These are phyloP conservation scores for Blastomyces percursus DNA, from an alignment of 2,329 filamentous ascomycete genomes.

Conservation along the genomic window DNA sequence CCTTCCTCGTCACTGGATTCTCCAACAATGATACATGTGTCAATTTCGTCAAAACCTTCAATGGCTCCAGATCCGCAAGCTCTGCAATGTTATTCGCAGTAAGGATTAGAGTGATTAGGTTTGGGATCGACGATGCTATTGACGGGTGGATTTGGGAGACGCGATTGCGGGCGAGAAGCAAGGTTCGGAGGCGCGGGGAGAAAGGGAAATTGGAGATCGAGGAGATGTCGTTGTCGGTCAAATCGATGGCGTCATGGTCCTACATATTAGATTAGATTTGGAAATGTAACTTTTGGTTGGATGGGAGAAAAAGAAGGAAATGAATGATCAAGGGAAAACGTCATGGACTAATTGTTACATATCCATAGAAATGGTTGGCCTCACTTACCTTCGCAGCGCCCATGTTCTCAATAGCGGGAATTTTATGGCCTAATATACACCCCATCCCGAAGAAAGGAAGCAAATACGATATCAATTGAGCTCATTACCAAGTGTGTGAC, in stretches of 20 bases:
- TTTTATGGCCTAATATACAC: constrained; percentile 73
- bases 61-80: constrained; percentile 75
- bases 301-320: constrained; percentile 4
- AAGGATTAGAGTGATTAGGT: constrained; percentile 69
- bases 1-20: constrained; percentile 84
- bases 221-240: constrained; percentile 96
- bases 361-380: background rate
- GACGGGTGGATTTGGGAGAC: constrained; percentile 68
- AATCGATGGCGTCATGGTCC: constrained; percentile 94
- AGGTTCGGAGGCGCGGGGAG: constrained; percentile 72
- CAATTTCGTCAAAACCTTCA: constrained; percentile 57
- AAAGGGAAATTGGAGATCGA: constrained; percentile 85
- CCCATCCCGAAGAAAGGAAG: constrained; percentile 26
- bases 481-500: constrained; percentile 49
- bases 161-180: constrained; percentile 83
- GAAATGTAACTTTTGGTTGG: background rate
- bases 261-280: constrained; percentile 26
- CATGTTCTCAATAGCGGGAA: constrained; percentile 93
- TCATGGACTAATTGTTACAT: background rate
- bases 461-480: constrained; percentile 72
- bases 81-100: constrained; percentile 73
- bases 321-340: too few relatives aligned
- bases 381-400: constrained; percentile 76
- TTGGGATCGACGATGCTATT: constrained; percentile 65
- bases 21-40: constrained; percentile 73